Evolutionary conservation across 148 eudicot species (phyloP).

Genomic region (Camellia lanceoleosa): DNA sequence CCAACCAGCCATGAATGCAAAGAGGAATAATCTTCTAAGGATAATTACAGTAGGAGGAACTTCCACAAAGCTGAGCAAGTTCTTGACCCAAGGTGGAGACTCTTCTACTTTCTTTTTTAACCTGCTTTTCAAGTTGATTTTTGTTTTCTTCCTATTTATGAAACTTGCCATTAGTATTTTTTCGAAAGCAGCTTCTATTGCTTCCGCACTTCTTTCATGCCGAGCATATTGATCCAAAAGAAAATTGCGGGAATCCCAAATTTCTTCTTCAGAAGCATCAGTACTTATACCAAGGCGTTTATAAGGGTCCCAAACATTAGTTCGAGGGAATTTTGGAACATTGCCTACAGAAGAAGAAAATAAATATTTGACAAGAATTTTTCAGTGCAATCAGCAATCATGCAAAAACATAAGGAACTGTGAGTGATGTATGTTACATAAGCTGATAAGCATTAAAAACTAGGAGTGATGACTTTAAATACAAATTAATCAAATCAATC

Average conservation of each 20-base stretch:
- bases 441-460: background rate
- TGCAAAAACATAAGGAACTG: background rate
- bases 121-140: slow-evolving; percentile 82
- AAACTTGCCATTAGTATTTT: slow-evolving; percentile 78
- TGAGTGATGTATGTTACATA: background rate
- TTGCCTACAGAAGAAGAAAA: slow-evolving; percentile 36
- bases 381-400: background rate
- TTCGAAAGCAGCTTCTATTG: slow-evolving; percentile 94
- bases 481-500: background rate
- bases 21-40: slow-evolving; percentile 80
- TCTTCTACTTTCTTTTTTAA: slow-evolving; percentile 90
- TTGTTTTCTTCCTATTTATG: slow-evolving; percentile 67
- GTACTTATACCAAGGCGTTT: slow-evolving; percentile 83
- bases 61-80: slow-evolving; percentile 79
- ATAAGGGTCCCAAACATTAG: slow-evolving; percentile 85
- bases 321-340: slow-evolving; percentile 54
- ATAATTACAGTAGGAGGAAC: slow-evolving; percentile 72
- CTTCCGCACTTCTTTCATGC: slow-evolving; percentile 85
- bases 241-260: slow-evolving; percentile 89
- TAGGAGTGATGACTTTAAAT: background rate
- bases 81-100: slow-evolving; percentile 96
- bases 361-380: background rate
- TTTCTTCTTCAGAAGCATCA: slow-evolving; percentile 91
- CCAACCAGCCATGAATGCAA: slow-evolving; percentile 87
- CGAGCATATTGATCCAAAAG: slow-evolving; percentile 69